Conservation (phyloP, 805 yeast genomes). For the Hanseniaspora mollemarum region DNA sequence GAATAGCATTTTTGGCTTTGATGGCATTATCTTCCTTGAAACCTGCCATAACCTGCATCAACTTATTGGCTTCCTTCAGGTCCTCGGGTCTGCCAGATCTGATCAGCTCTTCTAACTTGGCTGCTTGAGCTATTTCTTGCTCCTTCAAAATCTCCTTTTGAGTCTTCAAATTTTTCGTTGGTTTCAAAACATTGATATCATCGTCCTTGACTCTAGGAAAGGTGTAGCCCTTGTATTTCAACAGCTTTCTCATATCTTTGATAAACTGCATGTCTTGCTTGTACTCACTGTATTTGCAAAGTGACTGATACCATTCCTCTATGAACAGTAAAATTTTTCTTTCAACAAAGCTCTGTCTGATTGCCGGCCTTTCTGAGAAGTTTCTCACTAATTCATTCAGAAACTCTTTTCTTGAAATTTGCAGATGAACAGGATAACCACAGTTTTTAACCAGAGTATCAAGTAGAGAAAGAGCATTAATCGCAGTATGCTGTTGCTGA, state of each 20-base stretch:
- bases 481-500: conserved; percentile 70
- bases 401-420: conserved; percentile 88
- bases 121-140: conserved; percentile 84
- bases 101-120: conserved; percentile 88
- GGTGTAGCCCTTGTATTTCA: conserved; percentile 78
- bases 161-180: conserved; percentile 74
- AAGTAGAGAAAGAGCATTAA: conserved; percentile 67
- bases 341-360: conserved; percentile 72
- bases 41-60: conserved; percentile 98
- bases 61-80: conserved; percentile 85
- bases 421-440: conserved; percentile 93
- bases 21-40: conserved; percentile 67
- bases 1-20: conserved; percentile 61
- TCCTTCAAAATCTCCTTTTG: conserved; percentile 85
- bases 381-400: conserved; percentile 82
- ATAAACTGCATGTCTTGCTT: conserved; percentile 86
- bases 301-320: conserved; percentile 95
- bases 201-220: conserved; percentile 87
- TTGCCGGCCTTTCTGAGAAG: conserved; percentile 91
- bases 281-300: conserved; percentile 78
- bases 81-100: conserved; percentile 94
- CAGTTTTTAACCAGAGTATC: conserved; percentile 94
- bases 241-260: conserved; percentile 87
- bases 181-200: conserved; percentile 87
- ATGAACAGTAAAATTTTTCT: conserved; percentile 75